A percentile compares a stretch with the other conserved stretches of the same genome.
phyloP scores from a whole-genome alignment of 345 rosid species.

The Eucalyptus sp. region DNA sequence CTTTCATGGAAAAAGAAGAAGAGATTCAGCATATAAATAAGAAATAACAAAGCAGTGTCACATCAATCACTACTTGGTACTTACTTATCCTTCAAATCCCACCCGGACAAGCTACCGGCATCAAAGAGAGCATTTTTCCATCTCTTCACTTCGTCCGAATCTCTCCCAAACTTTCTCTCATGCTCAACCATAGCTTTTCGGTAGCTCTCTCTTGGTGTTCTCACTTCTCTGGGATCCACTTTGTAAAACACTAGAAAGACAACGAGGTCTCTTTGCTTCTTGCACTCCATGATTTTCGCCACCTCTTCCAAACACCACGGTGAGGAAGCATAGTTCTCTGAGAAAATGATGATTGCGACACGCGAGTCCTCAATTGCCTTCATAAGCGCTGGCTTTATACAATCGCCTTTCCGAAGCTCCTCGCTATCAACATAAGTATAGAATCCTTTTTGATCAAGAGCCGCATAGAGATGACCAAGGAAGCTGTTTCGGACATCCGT shows the following conservation, averaged over 20 bases:
- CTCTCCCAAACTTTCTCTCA: background rate
- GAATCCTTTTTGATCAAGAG: background rate
- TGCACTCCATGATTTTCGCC: background rate
- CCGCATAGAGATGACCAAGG: background rate
- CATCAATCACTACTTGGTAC: too few species aligned
- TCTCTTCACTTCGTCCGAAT: background rate
- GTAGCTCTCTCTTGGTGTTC: background rate
- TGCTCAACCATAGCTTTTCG: background rate
- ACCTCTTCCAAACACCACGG: background rate
- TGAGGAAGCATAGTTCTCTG: background rate
- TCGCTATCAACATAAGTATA: background rate
- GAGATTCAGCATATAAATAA: too few species aligned
- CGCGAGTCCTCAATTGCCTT: background rate
- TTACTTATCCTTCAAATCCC: too few species aligned
- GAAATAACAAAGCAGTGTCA: rapidly evolving
- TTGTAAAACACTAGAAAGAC: background rate
- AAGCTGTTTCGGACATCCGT: background rate
- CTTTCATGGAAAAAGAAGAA: too few species aligned
- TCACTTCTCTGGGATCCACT: background rate
- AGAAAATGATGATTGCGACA: background rate
- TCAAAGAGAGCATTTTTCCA: too few species aligned
- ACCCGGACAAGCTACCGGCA: too few species aligned
- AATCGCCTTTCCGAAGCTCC: background rate
- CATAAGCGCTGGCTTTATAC: rapidly evolving
- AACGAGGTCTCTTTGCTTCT: rapidly evolving